Evolutionary conservation across 2,329 filamentous ascomycete species (phyloP), one percentile per base, ranked within the genome.

Genomic region (Xylariaceae sp.): DNA sequence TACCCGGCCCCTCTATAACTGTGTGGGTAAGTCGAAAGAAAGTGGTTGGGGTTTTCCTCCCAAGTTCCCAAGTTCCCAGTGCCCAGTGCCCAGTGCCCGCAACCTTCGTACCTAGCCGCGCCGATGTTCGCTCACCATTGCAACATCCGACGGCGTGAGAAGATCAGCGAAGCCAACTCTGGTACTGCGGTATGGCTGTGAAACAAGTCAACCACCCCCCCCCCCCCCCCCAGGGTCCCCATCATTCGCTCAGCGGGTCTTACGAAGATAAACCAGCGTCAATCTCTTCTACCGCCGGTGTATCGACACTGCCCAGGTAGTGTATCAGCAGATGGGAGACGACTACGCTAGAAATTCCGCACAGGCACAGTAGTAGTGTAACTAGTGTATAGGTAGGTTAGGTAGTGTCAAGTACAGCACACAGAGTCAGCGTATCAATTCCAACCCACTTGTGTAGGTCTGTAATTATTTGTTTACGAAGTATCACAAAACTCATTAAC

Each of bases 81-180:
- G 19, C 19, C 19, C 19, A 19, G 19, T 19, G 19, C 19, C 19
- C 19, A 19, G 19, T 19, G 19, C 19, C 19, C 19, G 19, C 19
- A 19, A 19, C 1, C 19, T 19, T 19, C 19, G 30, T 11, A n/a
- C 11, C 19, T 45, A 46, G 37, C 49, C 45, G 51, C 49, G 41
- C 46, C 54, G 39, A 50, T 53, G 46, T 41, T 50, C 50, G 54
- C 54, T 56, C 50, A 50, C 8, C 34, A 35, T 34, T 35, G 31
- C 37, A 43, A 27, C 46, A 53, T 42, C 31, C 47, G 29, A 43
- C 42, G 47, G 48, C 37, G 12, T 47, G 47, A 50, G 50, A 46
- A 39, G 44, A 51, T 43, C 47, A 50, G 50, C 42, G 35, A 19
- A 51, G 47, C 43, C 34, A 47, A 30, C 35, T 41, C 45, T 34